Percentiles rank a stretch among this genome's conserved stretches.
Evolutionary conservation across 306 rosid genomes (phyloP).

Genomic region (Abrus precatorius): DNA sequence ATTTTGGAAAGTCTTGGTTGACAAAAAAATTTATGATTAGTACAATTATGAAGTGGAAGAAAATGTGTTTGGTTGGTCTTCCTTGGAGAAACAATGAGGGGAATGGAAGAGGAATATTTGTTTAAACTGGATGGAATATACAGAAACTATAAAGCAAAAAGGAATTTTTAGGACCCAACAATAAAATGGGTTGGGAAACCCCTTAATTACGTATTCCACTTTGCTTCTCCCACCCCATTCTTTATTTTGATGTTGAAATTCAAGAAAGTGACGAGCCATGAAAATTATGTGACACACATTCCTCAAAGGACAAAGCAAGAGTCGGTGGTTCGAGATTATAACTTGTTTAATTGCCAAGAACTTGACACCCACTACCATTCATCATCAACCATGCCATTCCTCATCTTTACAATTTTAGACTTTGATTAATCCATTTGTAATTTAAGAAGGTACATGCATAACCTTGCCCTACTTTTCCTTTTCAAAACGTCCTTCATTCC

Average conservation of each 20-base stretch:
- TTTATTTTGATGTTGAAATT: constrained; percentile 41
- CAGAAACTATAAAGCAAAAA: background rate
- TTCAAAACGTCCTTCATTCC: too few relatives aligned
- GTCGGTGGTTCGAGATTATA: constrained; percentile 57
- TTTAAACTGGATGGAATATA: constrained; percentile 27
- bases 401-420: background rate
- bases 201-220: constrained; percentile 47
- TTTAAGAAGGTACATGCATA: too few relatives aligned
- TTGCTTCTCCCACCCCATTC: constrained; percentile 41
- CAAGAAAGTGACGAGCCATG: constrained; percentile 39
- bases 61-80: background rate
- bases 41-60: background rate
- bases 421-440: background rate
- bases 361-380: constrained; percentile 46
- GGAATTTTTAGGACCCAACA: background rate
- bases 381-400: constrained; percentile 1
- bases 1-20: background rate
- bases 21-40: background rate
- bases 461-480: too few relatives aligned
- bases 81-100: background rate
- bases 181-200: background rate
- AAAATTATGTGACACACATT: constrained; percentile 46
- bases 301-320: constrained; percentile 42
- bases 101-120: constrained; percentile 29
- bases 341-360: constrained; percentile 42